Conservation (phyloP, 164 flowering plant species). For the Cinnamomum micranthum region DNA sequence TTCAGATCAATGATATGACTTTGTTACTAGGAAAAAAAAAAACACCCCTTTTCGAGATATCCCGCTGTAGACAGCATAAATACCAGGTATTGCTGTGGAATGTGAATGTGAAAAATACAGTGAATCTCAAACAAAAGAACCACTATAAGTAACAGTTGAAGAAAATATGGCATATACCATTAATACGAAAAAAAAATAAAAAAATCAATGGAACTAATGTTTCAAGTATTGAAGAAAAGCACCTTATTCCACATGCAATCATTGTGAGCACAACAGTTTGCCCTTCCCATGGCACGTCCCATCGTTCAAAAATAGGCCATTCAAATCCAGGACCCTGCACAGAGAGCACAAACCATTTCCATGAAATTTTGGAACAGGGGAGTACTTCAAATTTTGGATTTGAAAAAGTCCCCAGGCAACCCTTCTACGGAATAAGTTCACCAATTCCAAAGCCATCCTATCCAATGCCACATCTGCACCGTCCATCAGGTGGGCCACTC, state of each 20-base stretch:
- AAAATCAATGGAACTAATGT: background rate
- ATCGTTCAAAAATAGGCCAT: slow-evolving; percentile 64
- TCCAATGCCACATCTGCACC: background rate
- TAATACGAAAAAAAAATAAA: no score
- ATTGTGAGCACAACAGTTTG: slow-evolving; percentile 69
- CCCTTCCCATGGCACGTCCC: slow-evolving; percentile 97
- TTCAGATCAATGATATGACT: background rate
- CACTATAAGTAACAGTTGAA: background rate
- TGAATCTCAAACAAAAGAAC: background rate
- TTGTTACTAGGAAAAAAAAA: background rate
- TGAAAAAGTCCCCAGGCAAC: background rate
- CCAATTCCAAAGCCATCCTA: background rate
- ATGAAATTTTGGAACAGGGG: slow-evolving; percentile 1
- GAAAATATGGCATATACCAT: background rate
- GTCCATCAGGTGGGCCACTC: background rate
- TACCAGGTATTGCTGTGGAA: background rate
- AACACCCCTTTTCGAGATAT: background rate
- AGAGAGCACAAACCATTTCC: background rate
- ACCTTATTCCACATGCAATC: slow-evolving; percentile 86
- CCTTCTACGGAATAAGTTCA: no score
- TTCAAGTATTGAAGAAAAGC: slow-evolving; percentile 5
- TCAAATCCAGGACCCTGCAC: slow-evolving; percentile 38
- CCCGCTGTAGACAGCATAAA: background rate
- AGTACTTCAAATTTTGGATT: background rate
- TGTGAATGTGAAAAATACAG: background rate